Evolutionary conservation across 2,329 filamentous ascomycete species (phyloP), one percentile per base, ranked within the genome.

Genomic region (Ceratocystis cacaofunesta): DNA sequence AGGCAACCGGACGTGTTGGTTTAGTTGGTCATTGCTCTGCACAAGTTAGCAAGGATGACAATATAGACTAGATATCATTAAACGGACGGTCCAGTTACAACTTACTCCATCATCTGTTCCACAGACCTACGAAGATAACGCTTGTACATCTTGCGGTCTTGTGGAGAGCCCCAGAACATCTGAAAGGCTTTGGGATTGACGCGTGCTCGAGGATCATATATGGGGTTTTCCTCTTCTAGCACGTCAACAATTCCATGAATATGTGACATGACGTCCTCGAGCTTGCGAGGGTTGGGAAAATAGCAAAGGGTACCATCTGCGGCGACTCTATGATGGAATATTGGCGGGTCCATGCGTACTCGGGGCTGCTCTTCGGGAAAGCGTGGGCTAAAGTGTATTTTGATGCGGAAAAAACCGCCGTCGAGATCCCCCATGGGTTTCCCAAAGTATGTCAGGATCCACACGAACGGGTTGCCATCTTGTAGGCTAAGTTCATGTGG

Each of bases 361-460:
- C 92, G 85, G 28, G 92, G 94, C 71, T 96, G 90, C 70, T 95
- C 89, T 50, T 89, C 84, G 0, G 94, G 94, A 71, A 96, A 97
- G 5, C 85, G 83, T 5, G 90, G 86, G 70, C 90, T 95, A 71
- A 97, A 86, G 71, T 80, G 80, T 65, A 97, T 79, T 70, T 81
- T 87, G 73, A 96, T 87, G 68, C 84, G 84, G 77, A 97, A 92
- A 68, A 97, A 82, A 1, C 92, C 91, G 17, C 92, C 92, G 70
- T 97, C 92, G 1, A 97, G 82, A 70, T 95, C 91, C 5, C 91
- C 95, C 87, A 94, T 95, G 0, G 91, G 90, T 65, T 87, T 84
- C 30, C 94, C 94, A 72, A 96, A 95, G 73, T 96, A 92, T 1
- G 90, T 94, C 67, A 97, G 74, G 22, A 82, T 75, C 94, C 94